A percentile compares a stretch with the other conserved stretches of the same genome.
Evolutionary conservation across 257 asterid species (phyloP).

Genomic region (Lantana camara): DNA sequence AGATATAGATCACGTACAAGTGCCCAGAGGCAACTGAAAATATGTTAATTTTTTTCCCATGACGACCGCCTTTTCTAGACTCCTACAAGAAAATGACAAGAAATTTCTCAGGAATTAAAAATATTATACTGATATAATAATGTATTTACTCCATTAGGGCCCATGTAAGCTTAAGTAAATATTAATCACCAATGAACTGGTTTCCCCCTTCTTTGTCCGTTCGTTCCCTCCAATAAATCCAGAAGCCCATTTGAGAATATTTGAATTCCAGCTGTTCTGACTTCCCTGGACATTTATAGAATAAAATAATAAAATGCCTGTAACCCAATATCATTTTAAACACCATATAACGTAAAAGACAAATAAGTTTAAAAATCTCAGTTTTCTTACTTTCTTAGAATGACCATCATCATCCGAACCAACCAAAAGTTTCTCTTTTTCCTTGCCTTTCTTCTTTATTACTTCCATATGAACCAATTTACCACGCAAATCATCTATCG

Average conservation of each 20-base stretch:
- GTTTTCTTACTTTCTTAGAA: conserved; percentile 48
- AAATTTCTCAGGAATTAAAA: conserved; percentile 23
- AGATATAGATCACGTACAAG: conserved; percentile 63
- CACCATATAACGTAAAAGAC: conserved; percentile 10
- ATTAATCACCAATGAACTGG: conserved; percentile 57
- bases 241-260: conserved; percentile 95
- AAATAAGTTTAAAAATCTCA: conserved; percentile 12
- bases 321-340: conserved; percentile 13
- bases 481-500: conserved; percentile 85
- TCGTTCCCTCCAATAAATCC: conserved; percentile 83
- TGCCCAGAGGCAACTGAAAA: conserved; percentile 99
- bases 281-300: conserved; percentile 49
- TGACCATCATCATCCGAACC: conserved; percentile 64
- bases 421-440: conserved; percentile 71
- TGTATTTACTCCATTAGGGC: not conserved
- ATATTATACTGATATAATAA: conserved; percentile 9
- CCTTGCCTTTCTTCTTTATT: conserved; percentile 88
- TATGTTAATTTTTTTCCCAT: conserved; percentile 79
- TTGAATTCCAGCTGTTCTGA: conserved; percentile 81
- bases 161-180: conserved; percentile 12
- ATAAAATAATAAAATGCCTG: conserved; percentile 23
- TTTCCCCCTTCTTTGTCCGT: conserved; percentile 61
- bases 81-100: conserved; percentile 49
- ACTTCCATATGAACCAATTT: conserved; percentile 90
- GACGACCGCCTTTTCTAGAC: conserved; percentile 62